These are phyloP conservation scores for Aspergillus sp. DNA, from an alignment of 2,329 filamentous ascomycete species.

Conservation along the genomic window DNA sequence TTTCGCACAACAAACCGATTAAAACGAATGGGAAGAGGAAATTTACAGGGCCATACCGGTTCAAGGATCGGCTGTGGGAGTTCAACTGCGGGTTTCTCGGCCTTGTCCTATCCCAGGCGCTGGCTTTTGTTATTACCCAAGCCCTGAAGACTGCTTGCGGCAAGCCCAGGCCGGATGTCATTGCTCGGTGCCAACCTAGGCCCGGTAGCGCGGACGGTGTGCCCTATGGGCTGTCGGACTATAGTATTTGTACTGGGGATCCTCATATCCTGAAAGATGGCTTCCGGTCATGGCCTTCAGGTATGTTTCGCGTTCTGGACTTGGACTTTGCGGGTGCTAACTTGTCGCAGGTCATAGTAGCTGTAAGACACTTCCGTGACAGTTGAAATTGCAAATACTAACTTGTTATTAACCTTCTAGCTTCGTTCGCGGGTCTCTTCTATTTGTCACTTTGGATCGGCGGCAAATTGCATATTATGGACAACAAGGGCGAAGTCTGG, in stretches of 20 bases:
- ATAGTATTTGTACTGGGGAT: slow-evolving; percentile 53
- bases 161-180: slow-evolving; percentile 61
- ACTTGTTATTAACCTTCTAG: slow-evolving; percentile 32
- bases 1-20: slow-evolving; percentile 51
- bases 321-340: slow-evolving; percentile 17
- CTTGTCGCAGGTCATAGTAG: slow-evolving; percentile 22
- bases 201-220: slow-evolving; percentile 35
- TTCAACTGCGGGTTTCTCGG: slow-evolving; percentile 61
- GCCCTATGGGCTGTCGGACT: slow-evolving; percentile 46
- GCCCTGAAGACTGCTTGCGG: slow-evolving; percentile 60
- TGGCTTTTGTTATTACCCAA: slow-evolving; percentile 59
- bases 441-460: slow-evolving; percentile 60
- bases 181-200: slow-evolving; percentile 52
- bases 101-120: slow-evolving; percentile 53
- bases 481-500: slow-evolving; percentile 62
- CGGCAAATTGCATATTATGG: slow-evolving; percentile 60
- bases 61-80: slow-evolving; percentile 61
- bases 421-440: slow-evolving; percentile 59
- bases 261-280: slow-evolving; percentile 56
- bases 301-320: slow-evolving; percentile 25
- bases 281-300: slow-evolving; percentile 60
- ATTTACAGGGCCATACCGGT: slow-evolving; percentile 49
- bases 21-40: slow-evolving; percentile 38
- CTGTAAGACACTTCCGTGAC: slow-evolving; percentile 10
- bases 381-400: slow-evolving; percentile 5